Base-by-base conservation (phyloP, 2,329 filamentous ascomycete genomes). In the Ophiocordyceps unilateralis region DNA sequence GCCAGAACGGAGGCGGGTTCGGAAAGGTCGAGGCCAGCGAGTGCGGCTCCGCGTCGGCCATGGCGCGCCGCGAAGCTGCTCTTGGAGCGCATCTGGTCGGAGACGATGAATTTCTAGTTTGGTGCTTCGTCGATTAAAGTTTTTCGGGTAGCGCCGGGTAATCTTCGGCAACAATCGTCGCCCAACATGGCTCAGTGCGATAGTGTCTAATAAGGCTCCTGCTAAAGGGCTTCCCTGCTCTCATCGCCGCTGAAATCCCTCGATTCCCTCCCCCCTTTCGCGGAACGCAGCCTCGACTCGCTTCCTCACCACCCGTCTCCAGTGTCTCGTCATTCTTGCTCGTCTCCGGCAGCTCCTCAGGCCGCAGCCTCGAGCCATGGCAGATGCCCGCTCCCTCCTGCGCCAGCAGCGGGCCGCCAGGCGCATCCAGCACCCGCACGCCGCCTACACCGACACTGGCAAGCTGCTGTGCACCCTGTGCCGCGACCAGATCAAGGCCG, bases 1-100 rank as follows among this genome's bases (percentile, higher is more conserved):
- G 80, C 78, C 84, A 96, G 64, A 95, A 93, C 1, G 81, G 79
- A 22, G 91, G 91, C 22, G 91, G 91, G 42, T 82, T 76, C 21
- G 91, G 89, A 58, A 87, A 94, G 36, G 80, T 76, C 21, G 81
- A 76, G 22, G 77, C 70, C 52, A 72, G 60, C 40, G 67, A 64
- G 30, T 61, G 58, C 10, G 62, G 55, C 45, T 65, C 64, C 46
- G 69, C 66, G 42, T 65, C 77, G 45, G 74, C 76, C 80, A 84
- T 85, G 38, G 43, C 49, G 47, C 36, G 42, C 42, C 41, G 10
- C 30, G 22, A 37, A 39, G 28, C 12, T n/a, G 6, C n/a, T 38
- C 2, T 3, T 24, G 6, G 30, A 32, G 12, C 12, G 30, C 30
- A n/a, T 32, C 15, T 12, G n/a, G 24, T 26, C 15, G 15, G 30